phyloP scores from a whole-genome alignment of 306 rosid genomes.

The Pueraria montana region DNA sequence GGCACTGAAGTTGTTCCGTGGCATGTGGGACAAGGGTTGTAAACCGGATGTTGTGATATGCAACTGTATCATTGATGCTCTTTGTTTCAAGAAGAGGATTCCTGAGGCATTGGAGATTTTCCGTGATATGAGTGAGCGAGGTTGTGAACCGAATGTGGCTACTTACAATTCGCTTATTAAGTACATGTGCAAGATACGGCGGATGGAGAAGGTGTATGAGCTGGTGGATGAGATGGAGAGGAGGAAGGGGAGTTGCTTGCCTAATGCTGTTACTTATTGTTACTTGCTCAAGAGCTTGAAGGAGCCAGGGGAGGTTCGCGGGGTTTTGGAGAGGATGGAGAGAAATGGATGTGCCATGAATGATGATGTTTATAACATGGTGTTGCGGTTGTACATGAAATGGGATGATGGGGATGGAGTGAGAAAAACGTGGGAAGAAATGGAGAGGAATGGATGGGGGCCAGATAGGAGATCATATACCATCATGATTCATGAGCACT shows the following conservation, averaged over 20 bases:
- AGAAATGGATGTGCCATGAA: constrained; percentile 65
- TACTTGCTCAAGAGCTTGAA: constrained; percentile 69
- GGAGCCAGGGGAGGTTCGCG: constrained; percentile 64
- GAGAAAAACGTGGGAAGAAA: constrained; percentile 70
- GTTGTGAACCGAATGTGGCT: constrained; percentile 64
- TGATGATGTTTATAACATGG: constrained; percentile 69
- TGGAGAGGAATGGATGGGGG: constrained; percentile 73
- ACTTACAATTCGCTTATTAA: constrained; percentile 80
- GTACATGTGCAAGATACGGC: constrained; percentile 67
- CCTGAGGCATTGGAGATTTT: constrained; percentile 76
- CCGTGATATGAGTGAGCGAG: constrained; percentile 60
- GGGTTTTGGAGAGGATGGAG: constrained; percentile 67
- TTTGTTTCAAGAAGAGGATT: constrained; percentile 91
- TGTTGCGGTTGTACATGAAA: constrained; percentile 75
- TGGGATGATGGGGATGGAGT: constrained; percentile 72
- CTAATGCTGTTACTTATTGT: constrained; percentile 65
- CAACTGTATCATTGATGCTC: constrained; percentile 78
- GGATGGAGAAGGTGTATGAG: constrained; percentile 73
- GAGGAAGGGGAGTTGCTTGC: constrained; percentile 63
- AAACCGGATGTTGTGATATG: constrained; percentile 74
- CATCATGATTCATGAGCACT: constrained; percentile 74
- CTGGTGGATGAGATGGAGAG: constrained; percentile 73
- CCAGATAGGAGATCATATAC: constrained; percentile 75
- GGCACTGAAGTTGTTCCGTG: constrained; percentile 66
- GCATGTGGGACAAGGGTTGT: constrained; percentile 73